Conservation (phyloP, 1,284 basidiomycete genomes). For the Phellopilus nigrolimitatus region DNA sequence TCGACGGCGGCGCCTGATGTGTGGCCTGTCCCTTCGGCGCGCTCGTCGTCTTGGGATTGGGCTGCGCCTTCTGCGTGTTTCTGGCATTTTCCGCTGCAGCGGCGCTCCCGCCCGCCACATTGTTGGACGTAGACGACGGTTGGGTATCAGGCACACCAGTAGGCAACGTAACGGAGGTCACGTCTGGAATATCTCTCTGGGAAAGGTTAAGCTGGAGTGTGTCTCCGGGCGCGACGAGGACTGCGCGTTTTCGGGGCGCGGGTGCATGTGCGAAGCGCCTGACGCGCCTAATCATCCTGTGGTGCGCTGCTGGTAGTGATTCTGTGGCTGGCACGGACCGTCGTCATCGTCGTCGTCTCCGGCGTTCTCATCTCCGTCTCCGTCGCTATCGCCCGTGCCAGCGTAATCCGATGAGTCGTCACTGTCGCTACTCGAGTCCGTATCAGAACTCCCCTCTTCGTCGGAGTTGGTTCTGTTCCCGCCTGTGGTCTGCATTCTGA, state of each 20-base stretch:
- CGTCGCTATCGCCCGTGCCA: not conserved
- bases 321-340: too few relatives aligned
- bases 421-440: not conserved
- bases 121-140: conserved; percentile 26
- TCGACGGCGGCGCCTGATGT: conserved; percentile 13
- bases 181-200: not conserved
- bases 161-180: too few relatives aligned
- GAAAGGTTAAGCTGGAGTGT: not conserved
- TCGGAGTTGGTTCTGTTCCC: conserved; percentile 14
- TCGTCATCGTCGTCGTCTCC: too few relatives aligned
- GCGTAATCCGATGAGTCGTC: not conserved
- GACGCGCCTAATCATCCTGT: conserved; percentile 13
- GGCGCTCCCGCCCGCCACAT: conserved; percentile 9
- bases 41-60: conserved; percentile 21
- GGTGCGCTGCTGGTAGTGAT: conserved; percentile 8
- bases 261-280: conserved; percentile 3
- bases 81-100: conserved; percentile 11
- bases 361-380: too few relatives aligned
- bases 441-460: not conserved
- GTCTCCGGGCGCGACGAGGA: not conserved
- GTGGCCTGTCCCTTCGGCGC: conserved; percentile 7
- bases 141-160: conserved; percentile 21
- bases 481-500: too few relatives aligned
- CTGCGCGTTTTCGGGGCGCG: not conserved
- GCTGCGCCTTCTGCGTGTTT: conserved; percentile 25